These are phyloP conservation scores for Thyridium curvatum DNA, from an alignment of 2,329 filamentous ascomycete species.

Conservation along the genomic window DNA sequence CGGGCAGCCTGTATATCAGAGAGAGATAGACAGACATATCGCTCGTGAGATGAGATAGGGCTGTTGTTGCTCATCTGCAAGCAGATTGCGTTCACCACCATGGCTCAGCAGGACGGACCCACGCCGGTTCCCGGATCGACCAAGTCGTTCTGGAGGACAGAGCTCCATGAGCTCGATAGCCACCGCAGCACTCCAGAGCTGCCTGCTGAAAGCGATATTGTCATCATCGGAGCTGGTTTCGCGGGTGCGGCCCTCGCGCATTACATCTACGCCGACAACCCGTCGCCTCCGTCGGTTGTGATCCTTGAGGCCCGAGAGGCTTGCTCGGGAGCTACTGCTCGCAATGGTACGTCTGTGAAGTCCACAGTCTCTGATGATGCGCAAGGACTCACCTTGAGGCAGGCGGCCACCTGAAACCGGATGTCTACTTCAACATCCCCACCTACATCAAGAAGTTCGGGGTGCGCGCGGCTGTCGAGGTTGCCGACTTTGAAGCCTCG, in stretches of 20 bases:
- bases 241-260: conserved; percentile 33
- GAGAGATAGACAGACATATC: no score
- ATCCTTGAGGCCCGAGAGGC: conserved; percentile 21
- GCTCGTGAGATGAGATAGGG: no score
- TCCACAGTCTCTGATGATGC: no score
- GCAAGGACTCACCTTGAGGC: neutral
- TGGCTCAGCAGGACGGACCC: no score
- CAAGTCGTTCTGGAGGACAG: conserved; percentile 31
- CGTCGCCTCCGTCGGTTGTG: conserved; percentile 11
- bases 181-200: conserved; percentile 25
- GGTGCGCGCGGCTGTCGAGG: conserved; percentile 16
- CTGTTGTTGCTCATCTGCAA: no score
- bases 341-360: conserved; percentile 19
- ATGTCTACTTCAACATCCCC: conserved; percentile 15
- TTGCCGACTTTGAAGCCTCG: conserved; percentile 16
- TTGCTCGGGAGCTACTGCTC: conserved; percentile 25
- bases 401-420: conserved; percentile 22
- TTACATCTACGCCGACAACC: conserved; percentile 17
- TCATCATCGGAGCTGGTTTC: conserved; percentile 39
- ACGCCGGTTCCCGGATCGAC: conserved; percentile 10
- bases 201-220: conserved; percentile 30
- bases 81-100: no score
- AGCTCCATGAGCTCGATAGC: conserved; percentile 27
- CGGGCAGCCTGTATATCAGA: no score
- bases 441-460: conserved; percentile 14